Base-by-base conservation (phyloP, 176 grass and related monocot species). In the Eremochloa ophiuroides region DNA sequence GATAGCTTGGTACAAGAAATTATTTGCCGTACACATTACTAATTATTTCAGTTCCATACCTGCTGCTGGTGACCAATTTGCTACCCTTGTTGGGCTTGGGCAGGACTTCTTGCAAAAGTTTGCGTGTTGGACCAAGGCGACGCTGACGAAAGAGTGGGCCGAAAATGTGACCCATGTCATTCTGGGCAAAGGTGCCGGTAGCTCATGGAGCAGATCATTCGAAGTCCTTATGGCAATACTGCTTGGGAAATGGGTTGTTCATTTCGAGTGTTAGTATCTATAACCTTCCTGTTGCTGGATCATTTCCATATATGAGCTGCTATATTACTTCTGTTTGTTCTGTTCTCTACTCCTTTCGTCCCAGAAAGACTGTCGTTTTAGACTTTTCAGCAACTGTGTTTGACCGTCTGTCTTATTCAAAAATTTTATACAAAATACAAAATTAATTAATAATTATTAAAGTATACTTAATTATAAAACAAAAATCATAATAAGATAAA, bases 191-290 rank as follows among this genome's bases (percentile, higher is more conserved):
- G 26, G 16, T 17, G 42, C 33, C 46, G 44, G 44, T 66, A 43
- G 3, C 4, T 4, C 74, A 44, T 88, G 56, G 61, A 53, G 63
- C 30, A 41, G 14, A 78, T 78, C 86, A 13, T 88, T 73, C 59
- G 74, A 88, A 48, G 80, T 83, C 59, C 44, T 88, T 26, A 88
- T 88, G 86, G 86, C 58, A 26, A 56, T 88, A 73, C 15, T 83
- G 2, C 78, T 31, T 65, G 80, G 85, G 20, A 87, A 56, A 77
- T 87, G 85, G 80, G 33, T 87, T 78, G 42, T 87, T 34, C 69
- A 2, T 18, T 15, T 28, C 31, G 26, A 38, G 72, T 87, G 85
- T 87, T 33, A 83, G 80, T 83, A 38, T 58, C 50, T 27, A 77
- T n/a, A 43, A 43, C 64, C 23, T 71, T 20, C 4, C 55, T 58